Evolutionary conservation across 352 stramenopile genomes (phyloP), one percentile per base, ranked within the genome.

Genomic region (Blastocystis hominis): DNA sequence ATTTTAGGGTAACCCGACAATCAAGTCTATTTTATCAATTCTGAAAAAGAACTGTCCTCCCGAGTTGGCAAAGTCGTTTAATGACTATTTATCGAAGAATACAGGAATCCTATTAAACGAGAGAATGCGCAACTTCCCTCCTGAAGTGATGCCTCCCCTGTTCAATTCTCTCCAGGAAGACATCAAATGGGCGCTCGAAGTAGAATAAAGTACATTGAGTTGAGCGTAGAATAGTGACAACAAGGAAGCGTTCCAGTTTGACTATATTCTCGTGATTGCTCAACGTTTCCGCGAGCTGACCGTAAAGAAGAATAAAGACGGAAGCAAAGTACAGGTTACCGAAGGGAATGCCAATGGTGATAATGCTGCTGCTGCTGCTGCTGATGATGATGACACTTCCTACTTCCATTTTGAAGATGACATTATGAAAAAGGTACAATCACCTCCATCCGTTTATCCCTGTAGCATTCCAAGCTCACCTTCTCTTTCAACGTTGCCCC

Each of bases 341-440:
- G 70, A 59, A 20, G n/a, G 34, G 9, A 7, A 15, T 17, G 77
- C 6, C 68, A 81, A 13, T 5, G 13, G 64, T n/a, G n/a, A n/a
- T n/a, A n/a, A n/a, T n/a, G n/a, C n/a, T n/a, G n/a, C n/a, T n/a
- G n/a, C n/a, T n/a, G n/a, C n/a, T n/a, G n/a, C n/a, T n/a, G n/a
- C n/a, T n/a, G n/a, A n/a, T n/a, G n/a, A n/a, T n/a, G n/a, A n/a
- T n/a, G n/a, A n/a, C n/a, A n/a, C n/a, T 61, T 38, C 13, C 10
- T 88, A 76, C 69, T 88, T 86, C 42, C 68, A 88, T 47, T 88
- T 88, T 88, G 79, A 88, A 53, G 79, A 88, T 38, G 79, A 89
- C 5, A 17, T 88, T 10, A 10, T 88, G 7, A 59, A 88, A n/a
- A 80, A 70, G n/a, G 70, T 80, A 5, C n/a, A n/a, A 30, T 17